Conservation (phyloP, 441 rosid genomes). For the Syzygium malaccense region DNA sequence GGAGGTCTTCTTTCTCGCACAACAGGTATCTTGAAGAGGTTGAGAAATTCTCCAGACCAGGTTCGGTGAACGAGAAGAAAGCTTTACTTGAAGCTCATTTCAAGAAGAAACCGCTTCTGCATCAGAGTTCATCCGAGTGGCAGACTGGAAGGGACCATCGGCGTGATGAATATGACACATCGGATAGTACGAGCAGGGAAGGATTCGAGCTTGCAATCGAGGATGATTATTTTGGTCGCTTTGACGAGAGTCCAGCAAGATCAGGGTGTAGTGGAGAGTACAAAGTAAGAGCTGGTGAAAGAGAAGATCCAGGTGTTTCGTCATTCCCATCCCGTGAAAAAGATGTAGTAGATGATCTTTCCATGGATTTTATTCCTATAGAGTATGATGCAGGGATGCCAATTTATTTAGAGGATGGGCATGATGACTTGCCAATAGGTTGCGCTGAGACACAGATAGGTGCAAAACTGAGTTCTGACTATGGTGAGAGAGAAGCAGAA, state of each 20-base stretch:
- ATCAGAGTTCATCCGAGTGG: constrained; percentile 34
- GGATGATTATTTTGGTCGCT: constrained; percentile 18
- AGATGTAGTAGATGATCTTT: constrained; percentile 10
- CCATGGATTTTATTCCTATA: constrained; percentile 7
- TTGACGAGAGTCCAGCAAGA: constrained; percentile 38
- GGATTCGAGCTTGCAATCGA: constrained; percentile 15
- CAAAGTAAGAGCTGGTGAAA: constrained; percentile 15
- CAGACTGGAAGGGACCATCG: constrained; percentile 22
- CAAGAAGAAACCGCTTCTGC: constrained; percentile 53
- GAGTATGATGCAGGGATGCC: constrained; percentile 15
- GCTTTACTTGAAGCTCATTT: constrained; percentile 83
- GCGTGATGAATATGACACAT: constrained; percentile 15
- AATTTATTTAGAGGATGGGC: constrained; percentile 15
- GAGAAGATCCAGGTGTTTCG: constrained; percentile 13
- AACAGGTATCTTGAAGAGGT: constrained; percentile 88
- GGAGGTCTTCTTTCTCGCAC: constrained; percentile 73
- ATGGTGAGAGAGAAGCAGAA: constrained; percentile 5
- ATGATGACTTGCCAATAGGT: not conserved
- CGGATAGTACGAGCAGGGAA: constrained; percentile 12
- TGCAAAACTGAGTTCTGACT: constrained; percentile 5
- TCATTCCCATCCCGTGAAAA: constrained; percentile 20
- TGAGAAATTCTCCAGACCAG: constrained; percentile 76
- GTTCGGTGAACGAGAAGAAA: constrained; percentile 71
- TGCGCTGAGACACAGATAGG: constrained; percentile 6
- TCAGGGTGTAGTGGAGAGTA: constrained; percentile 25